These are phyloP conservation scores for Eucalyptus polyanthemos DNA, from an alignment of 345 rosid genomes.

Conservation along the genomic window DNA sequence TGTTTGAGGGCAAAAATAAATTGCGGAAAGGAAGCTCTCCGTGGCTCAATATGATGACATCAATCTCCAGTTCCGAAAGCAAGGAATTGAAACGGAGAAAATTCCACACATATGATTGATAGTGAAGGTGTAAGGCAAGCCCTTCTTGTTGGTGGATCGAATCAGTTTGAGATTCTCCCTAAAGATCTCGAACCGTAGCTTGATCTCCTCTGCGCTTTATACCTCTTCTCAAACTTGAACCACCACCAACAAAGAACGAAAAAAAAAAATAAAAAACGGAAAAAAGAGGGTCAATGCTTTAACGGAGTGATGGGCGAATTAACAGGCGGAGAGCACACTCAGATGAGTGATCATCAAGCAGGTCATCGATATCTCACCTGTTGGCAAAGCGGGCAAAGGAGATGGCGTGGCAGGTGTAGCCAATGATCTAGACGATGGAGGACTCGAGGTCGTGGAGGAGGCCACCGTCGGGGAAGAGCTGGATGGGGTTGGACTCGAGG, in stretches of 20 bases:
- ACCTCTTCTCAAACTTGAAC: slow-evolving; percentile 55
- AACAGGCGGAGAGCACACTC: background rate
- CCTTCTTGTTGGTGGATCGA: slow-evolving; percentile 58
- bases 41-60: too few species aligned
- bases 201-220: slow-evolving; percentile 57
- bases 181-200: slow-evolving; percentile 59
- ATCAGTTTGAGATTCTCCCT: slow-evolving; percentile 60
- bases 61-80: too few species aligned
- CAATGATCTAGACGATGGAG: slow-evolving; percentile 41
- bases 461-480: slow-evolving; percentile 36
- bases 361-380: slow-evolving; percentile 13
- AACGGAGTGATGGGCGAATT: background rate
- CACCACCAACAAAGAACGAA: background rate
- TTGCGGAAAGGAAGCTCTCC: too few species aligned
- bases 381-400: slow-evolving; percentile 66
- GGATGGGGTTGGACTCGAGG: slow-evolving; percentile 46
- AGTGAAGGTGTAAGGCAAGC: slow-evolving; percentile 51
- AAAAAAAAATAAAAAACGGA: background rate
- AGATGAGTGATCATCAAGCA: background rate
- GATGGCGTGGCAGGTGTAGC: slow-evolving; percentile 38
- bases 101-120: slow-evolving; percentile 32
- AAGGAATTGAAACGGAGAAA: too few species aligned
- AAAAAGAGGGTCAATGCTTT: background rate
- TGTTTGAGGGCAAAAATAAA: too few species aligned
- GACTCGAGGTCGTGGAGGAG: slow-evolving; percentile 40